Evolutionary conservation across 2,329 filamentous ascomycete species (phyloP).

Genomic region (Xylariaceae sp.): DNA sequence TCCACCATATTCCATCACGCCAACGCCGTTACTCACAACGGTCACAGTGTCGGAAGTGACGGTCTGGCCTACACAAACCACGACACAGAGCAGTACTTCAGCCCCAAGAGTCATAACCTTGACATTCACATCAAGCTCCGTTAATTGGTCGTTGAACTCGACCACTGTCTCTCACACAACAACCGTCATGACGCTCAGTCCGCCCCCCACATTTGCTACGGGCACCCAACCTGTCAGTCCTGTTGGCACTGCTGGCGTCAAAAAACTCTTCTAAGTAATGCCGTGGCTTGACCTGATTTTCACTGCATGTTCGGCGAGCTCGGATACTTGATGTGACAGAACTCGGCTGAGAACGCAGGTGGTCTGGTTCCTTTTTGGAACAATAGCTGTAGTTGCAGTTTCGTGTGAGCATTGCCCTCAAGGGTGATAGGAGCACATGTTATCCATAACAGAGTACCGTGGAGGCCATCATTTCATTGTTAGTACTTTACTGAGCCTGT

Average conservation of each 20-base stretch:
- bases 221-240: constrained; percentile 20
- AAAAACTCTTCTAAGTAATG: constrained; percentile 10
- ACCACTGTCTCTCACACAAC: constrained; percentile 28
- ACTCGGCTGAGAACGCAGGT: background rate
- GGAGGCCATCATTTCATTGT: constrained; percentile 1
- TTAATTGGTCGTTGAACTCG: constrained; percentile 27
- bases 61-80: constrained; percentile 15
- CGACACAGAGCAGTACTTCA: constrained; percentile 1
- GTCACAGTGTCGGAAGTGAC: constrained; percentile 29
- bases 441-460: background rate
- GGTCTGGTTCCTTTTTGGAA: constrained; percentile 1
- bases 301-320: background rate
- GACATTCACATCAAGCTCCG: constrained; percentile 26
- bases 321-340: background rate
- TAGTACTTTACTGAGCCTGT: constrained; percentile 1
- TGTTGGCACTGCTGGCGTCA: background rate
- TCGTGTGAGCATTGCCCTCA: background rate
- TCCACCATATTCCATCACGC: background rate
- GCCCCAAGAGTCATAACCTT: constrained; percentile 19
- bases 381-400: constrained; percentile 7
- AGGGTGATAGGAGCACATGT: background rate
- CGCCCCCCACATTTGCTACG: constrained; percentile 21
- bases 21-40: constrained; percentile 17
- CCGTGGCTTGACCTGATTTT: background rate
- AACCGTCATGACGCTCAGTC: constrained; percentile 25